phyloP scores from a whole-genome alignment of 1,284 basidiomycete genomes.

The Lentinula novae-zelandiae region DNA sequence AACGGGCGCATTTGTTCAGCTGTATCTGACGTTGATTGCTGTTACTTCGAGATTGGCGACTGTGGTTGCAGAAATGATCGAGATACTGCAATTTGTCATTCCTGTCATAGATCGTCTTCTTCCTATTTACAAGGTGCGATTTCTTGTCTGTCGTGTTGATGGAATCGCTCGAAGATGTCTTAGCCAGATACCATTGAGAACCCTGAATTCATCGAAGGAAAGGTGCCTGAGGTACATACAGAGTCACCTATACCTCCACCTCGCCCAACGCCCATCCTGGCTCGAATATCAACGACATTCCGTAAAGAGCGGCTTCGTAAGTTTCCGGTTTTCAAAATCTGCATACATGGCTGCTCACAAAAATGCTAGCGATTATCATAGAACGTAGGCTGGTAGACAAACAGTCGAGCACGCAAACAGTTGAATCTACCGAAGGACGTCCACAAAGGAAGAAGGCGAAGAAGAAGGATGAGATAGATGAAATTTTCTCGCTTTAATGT shows the following conservation, averaged over 20 bases:
- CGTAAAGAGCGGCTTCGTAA: background rate
- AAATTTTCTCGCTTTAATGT: slow-evolving; percentile 50
- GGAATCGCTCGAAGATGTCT: background rate
- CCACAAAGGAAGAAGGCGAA: slow-evolving; percentile 31
- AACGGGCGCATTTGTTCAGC: slow-evolving; percentile 66
- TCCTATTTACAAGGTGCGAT: slow-evolving; percentile 4
- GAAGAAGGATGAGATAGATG: slow-evolving; percentile 57
- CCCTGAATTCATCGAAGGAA: background rate
- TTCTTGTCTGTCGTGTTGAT: background rate
- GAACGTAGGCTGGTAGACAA: background rate
- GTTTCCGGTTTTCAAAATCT: background rate
- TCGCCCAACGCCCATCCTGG: background rate
- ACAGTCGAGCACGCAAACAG: background rate
- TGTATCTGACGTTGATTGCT: slow-evolving; percentile 56
- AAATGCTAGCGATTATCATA: background rate
- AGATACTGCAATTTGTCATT: slow-evolving; percentile 27
- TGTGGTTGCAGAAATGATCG: slow-evolving; percentile 42
- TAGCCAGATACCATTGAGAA: background rate
- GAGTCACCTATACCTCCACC: background rate
- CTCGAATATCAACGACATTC: background rate
- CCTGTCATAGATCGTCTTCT: slow-evolving; percentile 2
- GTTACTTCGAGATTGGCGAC: slow-evolving; percentile 54
- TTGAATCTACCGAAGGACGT: background rate
- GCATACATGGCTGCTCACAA: background rate
- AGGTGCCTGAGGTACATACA: background rate